phyloP scores from a whole-genome alignment of 2,329 filamentous ascomycete species.

The Sphaerulina vaccinii region DNA sequence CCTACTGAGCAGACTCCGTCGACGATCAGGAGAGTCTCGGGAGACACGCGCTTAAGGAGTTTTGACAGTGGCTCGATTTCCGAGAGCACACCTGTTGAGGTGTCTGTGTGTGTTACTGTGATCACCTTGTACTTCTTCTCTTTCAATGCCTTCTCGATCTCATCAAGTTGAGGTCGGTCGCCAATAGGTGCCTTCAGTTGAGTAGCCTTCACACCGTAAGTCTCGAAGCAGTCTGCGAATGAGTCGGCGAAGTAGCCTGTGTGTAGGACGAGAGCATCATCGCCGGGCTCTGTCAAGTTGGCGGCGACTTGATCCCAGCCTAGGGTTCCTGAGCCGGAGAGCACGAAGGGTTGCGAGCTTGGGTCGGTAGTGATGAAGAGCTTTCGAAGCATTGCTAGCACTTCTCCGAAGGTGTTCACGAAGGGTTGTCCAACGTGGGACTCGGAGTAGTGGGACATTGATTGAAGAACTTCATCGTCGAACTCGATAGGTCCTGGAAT shows the following conservation, averaged over 20 bases:
- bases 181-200: conserved; percentile 89
- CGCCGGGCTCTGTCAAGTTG: conserved; percentile 85
- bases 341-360: conserved; percentile 82
- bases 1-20: conserved; percentile 98
- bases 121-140: conserved; percentile 92
- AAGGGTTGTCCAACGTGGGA: conserved; percentile 90
- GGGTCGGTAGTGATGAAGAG: conserved; percentile 89
- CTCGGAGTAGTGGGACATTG: conserved; percentile 95
- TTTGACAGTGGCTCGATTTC: conserved; percentile 83
- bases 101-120: conserved; percentile 96
- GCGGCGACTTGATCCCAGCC: conserved; percentile 97
- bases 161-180: conserved; percentile 77
- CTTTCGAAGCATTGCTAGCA: conserved; percentile 80
- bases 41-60: conserved; percentile 80
- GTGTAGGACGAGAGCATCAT: conserved; percentile 88
- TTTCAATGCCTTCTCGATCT: conserved; percentile 84
- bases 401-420: conserved; percentile 86
- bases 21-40: conserved; percentile 85
- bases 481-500: conserved; percentile 98
- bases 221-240: conserved; percentile 86
- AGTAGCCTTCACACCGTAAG: conserved; percentile 86
- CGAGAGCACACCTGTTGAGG: conserved; percentile 90
- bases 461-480: conserved; percentile 91
- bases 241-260: conserved; percentile 97
- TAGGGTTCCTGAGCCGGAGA: conserved; percentile 91